Evolutionary conservation across 1,284 basidiomycete species (phyloP), one percentile per base, ranked within the genome.

Genomic region (Phylloporus gajari): DNA sequence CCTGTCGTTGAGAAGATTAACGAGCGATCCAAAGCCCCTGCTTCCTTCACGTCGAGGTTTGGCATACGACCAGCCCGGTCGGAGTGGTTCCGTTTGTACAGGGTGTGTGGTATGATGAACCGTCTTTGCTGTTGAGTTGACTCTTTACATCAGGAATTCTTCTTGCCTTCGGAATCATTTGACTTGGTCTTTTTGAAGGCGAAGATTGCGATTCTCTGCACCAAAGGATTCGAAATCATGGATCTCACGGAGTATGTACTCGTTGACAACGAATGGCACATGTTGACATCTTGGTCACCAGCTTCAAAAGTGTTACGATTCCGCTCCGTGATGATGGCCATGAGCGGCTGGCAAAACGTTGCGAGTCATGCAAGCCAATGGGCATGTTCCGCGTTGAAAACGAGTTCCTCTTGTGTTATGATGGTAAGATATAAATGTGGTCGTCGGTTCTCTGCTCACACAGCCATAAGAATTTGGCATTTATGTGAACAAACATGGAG

Each of bases 191-290:
- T 98, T 86, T 87, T 98, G 72, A 95, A 95, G 81, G 92, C 94
- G 40, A 95, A 93, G 84, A 92, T 99, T 72, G 96, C 95, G 9
- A 94, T 99, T 70, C 89, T 97, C 44, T 97, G 96, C 76, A 90
- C 94, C 4, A 96, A 95, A 79, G 96, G 95, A n/a, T 97, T 98
- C 78, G 95, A 97, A 84, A 97, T 98, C 77, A 98, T 98, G 95
- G 95, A 98, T 81, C 87, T 99, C 46, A 90, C 91, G 5, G 92
- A 95, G 95, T 96, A 82, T 58, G 94, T 87, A 12, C 62, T 65
- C 15, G 25, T 17, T 23, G 21, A 30, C n/a, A n/a, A 9, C 6
- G 25, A 17, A n/a, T 8, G 32, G 30, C n/a, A 5, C 32, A 15
- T 44, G 21, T 72, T 71, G 60, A 77, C 63, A 62, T 58, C 21